A percentile compares a stretch with the other conserved stretches of the same genome.
Evolutionary conservation across 306 rosid species (phyloP).

Genomic region (Aeschynomene evenia): DNA sequence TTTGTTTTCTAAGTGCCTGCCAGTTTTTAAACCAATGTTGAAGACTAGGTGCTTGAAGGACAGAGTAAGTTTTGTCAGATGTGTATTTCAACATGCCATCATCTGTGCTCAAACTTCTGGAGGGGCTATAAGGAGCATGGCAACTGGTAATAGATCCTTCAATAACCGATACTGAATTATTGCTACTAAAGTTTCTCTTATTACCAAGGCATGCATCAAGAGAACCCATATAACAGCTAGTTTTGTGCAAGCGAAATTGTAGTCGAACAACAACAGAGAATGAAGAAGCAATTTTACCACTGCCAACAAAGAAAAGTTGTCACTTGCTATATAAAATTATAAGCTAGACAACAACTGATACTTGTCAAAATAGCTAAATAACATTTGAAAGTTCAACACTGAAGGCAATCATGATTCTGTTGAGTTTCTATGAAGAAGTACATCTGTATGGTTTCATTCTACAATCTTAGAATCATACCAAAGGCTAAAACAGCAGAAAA

Average conservation of each 20-base stretch:
- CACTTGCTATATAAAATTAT: conserved; percentile 7
- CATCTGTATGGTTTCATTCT: not conserved
- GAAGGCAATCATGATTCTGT: not conserved
- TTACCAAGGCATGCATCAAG: conserved; percentile 32
- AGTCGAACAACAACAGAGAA: conserved; percentile 21
- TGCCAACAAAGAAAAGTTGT: conserved; percentile 33
- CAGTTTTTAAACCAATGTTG: conserved; percentile 90
- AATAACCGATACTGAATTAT: conserved; percentile 2
- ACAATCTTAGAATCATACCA: not conserved
- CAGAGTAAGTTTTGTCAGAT: conserved; percentile 32
- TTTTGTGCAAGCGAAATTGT: conserved; percentile 26
- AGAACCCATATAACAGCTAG: conserved; percentile 26
- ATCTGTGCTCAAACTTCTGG: conserved; percentile 12
- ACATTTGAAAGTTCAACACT: conserved; percentile 12
- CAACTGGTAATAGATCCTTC: conserved; percentile 12
- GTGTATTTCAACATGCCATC: conserved; percentile 34
- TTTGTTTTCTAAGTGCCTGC: conserved; percentile 60
- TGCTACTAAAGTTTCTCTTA: conserved; percentile 36
- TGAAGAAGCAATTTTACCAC: conserved; percentile 45
- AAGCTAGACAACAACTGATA: not conserved
- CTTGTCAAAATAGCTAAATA: conserved; percentile 1
- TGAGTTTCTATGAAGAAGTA: not conserved
- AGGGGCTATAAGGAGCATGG: conserved; percentile 18
- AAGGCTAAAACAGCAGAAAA: too few species aligned
- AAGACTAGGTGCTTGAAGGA: conserved; percentile 51